Evolutionary conservation across 805 yeast genomes (phyloP).

Genomic region (Pichia manshurica): DNA sequence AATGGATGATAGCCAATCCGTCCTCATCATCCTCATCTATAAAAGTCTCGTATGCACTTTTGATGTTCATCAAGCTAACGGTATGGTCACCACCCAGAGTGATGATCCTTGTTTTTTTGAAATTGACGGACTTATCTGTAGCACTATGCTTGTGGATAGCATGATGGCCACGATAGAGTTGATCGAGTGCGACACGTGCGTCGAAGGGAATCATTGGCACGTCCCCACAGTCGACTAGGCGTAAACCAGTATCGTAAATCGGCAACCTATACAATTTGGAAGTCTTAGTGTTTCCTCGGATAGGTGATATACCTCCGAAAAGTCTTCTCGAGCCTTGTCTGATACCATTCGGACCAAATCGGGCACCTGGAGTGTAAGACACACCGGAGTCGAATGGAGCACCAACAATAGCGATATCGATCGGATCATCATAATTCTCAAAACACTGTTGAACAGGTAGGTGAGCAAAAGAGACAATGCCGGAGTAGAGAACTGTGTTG

Average conservation of each 20-base stretch:
- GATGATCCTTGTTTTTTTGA: conserved; percentile 33
- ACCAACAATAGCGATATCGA: conserved; percentile 52
- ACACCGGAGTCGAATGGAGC: conserved; percentile 58
- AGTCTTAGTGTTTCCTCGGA: conserved; percentile 31
- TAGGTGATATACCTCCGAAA: conserved; percentile 37
- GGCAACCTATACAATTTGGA: conserved; percentile 33
- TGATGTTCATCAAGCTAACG: conserved; percentile 44
- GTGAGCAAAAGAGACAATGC: conserved; percentile 52
- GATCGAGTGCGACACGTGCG: conserved; percentile 50
- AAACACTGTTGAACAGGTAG: conserved; percentile 45
- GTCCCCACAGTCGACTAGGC: conserved; percentile 54
- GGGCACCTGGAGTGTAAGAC: conserved; percentile 50
- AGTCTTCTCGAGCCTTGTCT: conserved; percentile 39
- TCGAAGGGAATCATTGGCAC: conserved; percentile 59
- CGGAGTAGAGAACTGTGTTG: conserved; percentile 35
- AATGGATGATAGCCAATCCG: conserved; percentile 50
- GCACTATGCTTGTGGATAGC: conserved; percentile 39
- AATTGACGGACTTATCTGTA: conserved; percentile 17
- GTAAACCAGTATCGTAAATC: conserved; percentile 39
- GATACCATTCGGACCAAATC: conserved; percentile 54
- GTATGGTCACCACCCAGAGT: conserved; percentile 63
- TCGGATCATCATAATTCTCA: conserved; percentile 33
- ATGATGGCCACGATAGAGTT: conserved; percentile 47
- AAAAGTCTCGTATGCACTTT: conserved; percentile 44
- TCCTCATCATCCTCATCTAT: conserved; percentile 40